Conservation (phyloP, 192 early-diverging fungal species). For the Spizellomyces punctatus region DNA sequence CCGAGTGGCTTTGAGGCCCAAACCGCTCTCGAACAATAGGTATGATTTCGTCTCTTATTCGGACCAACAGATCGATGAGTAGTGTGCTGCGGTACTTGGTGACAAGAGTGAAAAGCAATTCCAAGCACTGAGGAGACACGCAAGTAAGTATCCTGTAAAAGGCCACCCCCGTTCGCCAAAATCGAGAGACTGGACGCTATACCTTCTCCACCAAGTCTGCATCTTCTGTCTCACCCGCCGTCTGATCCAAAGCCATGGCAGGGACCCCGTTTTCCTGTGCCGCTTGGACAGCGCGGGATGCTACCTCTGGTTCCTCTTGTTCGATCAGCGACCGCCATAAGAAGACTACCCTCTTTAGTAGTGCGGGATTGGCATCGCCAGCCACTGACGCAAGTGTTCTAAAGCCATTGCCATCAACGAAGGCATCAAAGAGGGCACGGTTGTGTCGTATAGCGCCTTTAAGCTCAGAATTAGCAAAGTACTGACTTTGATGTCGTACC, state of each 20-base stretch:
- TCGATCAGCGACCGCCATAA: constrained; percentile 42
- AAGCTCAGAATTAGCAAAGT: too few relatives aligned
- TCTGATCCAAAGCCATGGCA: constrained; percentile 27
- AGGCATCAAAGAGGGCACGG: constrained; percentile 25
- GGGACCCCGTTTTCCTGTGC: constrained; percentile 29
- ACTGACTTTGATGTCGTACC: too few relatives aligned
- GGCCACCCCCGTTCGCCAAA: not conserved
- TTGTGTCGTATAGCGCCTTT: constrained; percentile 40
- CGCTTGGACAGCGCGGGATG: constrained; percentile 26
- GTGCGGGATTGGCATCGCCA: constrained; percentile 29
- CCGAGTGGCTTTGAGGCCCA: not conserved
- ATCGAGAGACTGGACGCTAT: not conserved
- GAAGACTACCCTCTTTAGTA: constrained; percentile 40
- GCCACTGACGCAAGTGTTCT: constrained; percentile 11
- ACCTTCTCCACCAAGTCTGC: constrained; percentile 40
- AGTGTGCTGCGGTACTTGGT: not conserved
- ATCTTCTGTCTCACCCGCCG: constrained; percentile 16
- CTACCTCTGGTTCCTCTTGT: constrained; percentile 29
- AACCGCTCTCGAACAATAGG: not conserved
- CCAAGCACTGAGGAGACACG: not conserved
- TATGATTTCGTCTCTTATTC: constrained; percentile 8
- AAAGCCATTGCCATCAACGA: constrained; percentile 30
- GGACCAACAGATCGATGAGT: constrained; percentile 1
- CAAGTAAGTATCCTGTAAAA: too few relatives aligned
- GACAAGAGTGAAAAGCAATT: constrained; percentile 4